phyloP scores from a whole-genome alignment of 2,329 filamentous ascomycete genomes.

The Mariannaea sp. region DNA sequence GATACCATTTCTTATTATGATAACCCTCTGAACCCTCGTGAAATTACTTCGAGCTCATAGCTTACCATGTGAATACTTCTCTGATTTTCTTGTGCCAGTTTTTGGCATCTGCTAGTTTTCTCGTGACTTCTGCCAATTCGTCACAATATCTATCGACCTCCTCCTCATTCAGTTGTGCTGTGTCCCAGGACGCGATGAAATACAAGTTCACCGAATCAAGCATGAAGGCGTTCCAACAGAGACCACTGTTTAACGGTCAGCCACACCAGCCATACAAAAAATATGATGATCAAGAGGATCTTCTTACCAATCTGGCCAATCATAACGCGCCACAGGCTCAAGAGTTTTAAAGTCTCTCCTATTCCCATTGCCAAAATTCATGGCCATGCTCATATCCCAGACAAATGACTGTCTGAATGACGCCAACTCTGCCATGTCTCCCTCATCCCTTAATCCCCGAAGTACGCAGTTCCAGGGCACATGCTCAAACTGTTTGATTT shows the following conservation, averaged over 20 bases:
- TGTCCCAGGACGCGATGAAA: conserved; percentile 47
- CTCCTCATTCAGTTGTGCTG: conserved; percentile 44
- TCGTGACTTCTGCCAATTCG: conserved; percentile 38
- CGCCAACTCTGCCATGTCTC: conserved; percentile 38
- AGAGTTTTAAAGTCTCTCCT: conserved; percentile 32
- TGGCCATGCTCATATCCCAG: conserved; percentile 45
- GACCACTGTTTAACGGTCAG: conserved; percentile 33
- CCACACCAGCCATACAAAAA: not conserved
- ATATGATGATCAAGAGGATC: not conserved
- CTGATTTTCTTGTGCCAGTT: conserved; percentile 40
- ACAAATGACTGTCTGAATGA: conserved; percentile 46
- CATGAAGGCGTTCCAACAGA: conserved; percentile 48
- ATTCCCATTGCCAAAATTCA: conserved; percentile 25
- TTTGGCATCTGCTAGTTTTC: conserved; percentile 32
- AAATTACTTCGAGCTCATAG: too few species aligned
- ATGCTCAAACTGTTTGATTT: conserved; percentile 38
- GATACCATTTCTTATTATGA: not conserved
- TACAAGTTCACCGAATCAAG: conserved; percentile 41
- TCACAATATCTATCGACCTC: conserved; percentile 42
- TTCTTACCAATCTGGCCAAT: conserved; percentile 47
- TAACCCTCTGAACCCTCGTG: not conserved
- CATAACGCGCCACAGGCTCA: conserved; percentile 41
- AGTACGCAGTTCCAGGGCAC: conserved; percentile 44
- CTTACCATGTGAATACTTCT: conserved; percentile 37
- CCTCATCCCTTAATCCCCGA: conserved; percentile 42